Conservation (phyloP, 1,139 yeast species). For the Wickerhamiella pararugosa region DNA sequence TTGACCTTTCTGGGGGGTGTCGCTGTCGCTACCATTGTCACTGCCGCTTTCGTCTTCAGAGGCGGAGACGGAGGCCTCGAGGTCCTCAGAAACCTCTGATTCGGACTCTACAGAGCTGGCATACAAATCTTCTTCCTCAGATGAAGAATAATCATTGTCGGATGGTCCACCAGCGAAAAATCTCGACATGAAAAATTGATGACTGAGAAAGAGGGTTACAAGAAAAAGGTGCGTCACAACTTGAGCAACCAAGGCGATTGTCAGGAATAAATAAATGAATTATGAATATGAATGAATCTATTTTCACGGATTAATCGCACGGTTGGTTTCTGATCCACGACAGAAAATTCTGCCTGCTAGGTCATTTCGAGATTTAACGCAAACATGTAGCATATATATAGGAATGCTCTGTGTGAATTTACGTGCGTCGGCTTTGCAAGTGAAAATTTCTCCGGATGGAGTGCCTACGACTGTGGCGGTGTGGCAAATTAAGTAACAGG, state of each 20-base stretch:
- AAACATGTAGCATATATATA: too few relatives aligned
- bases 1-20: constrained; percentile 17
- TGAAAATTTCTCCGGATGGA: too few relatives aligned
- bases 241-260: neutral
- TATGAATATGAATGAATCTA: too few relatives aligned
- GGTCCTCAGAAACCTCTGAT: constrained; percentile 37
- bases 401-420: too few relatives aligned
- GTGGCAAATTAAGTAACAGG: too few relatives aligned
- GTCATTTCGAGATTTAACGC: too few relatives aligned
- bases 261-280: too few relatives aligned
- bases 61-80: constrained; percentile 44
- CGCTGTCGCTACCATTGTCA: constrained; percentile 29
- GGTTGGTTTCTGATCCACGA: too few relatives aligned
- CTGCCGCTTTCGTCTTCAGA: constrained; percentile 29
- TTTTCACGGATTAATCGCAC: too few relatives aligned
- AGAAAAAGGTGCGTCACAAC: neutral
- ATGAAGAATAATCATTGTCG: constrained; percentile 45
- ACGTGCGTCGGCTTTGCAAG: too few relatives aligned
- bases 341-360: too few relatives aligned
- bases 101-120: constrained; percentile 46
- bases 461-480: too few relatives aligned
- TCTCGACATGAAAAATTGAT: constrained; percentile 40
- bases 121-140: constrained; percentile 54
- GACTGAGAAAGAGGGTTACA: neutral
- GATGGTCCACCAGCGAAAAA: constrained; percentile 52